Percentiles rank a stretch among this genome's conserved stretches.
These are phyloP conservation scores for Psilocybe cyanescens DNA, from an alignment of 768 basidiomycete species.

Conservation along the genomic window DNA sequence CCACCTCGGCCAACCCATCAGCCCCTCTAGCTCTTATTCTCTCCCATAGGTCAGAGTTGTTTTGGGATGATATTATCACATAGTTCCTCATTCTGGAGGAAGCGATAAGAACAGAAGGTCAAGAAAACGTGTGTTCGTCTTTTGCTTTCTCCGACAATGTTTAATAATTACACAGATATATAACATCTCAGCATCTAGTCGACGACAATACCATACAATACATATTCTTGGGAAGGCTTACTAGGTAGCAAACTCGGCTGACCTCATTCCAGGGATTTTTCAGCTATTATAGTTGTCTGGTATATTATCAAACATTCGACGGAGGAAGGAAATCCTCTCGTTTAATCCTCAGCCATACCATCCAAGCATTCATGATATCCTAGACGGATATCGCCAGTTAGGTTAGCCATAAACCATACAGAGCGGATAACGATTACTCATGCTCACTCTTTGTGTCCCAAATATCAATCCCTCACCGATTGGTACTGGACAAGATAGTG, in stretches of 20 bases:
- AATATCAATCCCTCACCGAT: neutral
- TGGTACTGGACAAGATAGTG: neutral
- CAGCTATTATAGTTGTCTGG: no score
- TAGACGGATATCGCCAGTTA: neutral
- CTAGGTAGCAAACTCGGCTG: no score
- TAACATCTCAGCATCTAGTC: no score
- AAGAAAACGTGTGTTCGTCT: constrained; percentile 10
- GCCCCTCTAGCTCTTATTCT: constrained; percentile 16
- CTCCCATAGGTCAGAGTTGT: constrained; percentile 10
- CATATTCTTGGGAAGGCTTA: no score
- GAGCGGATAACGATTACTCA: neutral
- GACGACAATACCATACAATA: no score
- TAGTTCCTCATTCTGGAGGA: constrained; percentile 26
- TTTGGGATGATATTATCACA: constrained; percentile 23
- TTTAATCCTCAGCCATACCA: neutral
- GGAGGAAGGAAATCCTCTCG: neutral
- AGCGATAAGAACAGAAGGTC: constrained; percentile 13
- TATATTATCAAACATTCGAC: neutral
- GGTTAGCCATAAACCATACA: neutral
- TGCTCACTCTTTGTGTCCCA: neutral
- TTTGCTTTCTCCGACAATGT: no score
- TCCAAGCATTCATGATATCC: neutral
- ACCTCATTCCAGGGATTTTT: no score
- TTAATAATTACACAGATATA: no score
- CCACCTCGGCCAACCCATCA: neutral